Evolutionary conservation across 2,329 filamentous ascomycete species (phyloP), one percentile per base, ranked within the genome.

Genomic region (Fusarium haematococcum): DNA sequence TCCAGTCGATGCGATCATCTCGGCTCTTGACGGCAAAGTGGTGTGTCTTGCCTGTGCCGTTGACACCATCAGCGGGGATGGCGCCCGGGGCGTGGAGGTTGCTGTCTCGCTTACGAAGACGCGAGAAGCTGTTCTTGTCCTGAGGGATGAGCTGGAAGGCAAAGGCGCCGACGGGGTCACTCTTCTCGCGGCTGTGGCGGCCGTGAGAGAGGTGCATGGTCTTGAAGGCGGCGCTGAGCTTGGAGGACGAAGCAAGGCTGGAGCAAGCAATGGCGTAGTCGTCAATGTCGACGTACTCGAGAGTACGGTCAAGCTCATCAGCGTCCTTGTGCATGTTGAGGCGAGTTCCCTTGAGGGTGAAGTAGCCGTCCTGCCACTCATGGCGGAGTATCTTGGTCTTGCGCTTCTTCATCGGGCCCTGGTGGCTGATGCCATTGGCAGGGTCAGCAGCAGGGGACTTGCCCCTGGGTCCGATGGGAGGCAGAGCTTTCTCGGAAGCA

Each of bases 1-100:
- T 97, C 97, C 97, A 99, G 82, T 98, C 96, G 79, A 98, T 98
- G 71, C 96, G 90, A 81, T 98, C 94, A 80, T 98, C 94, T 16
- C 95, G 90, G 78, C 88, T 91, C 84, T 93, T 93, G 77, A 98
- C 96, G 0, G 96, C 94, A 81, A 98, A 98, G 81, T 98, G 95
- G 80, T 98, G 96, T 52, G 94, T 93, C 88, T 98, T 98, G 78
- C 91, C 91, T 13, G 89, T 91, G 65, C 89, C 90, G 69, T 91
- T 91, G 72, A 84, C 85, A 30, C 87, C 86, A 41, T 88, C 87
- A 35, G 80, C 76, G 35, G 82, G 80, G 65, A 78, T 70, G 65
- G 68, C 72, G n/a, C 74, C 74, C 20, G 75, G 73, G 9, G 77
- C 82, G 56, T 81, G 84, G 79, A 86, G 75, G 67, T 80, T 83